Base-by-base conservation (phyloP, 352 stramenopile species). In the Phytophthora boehmeriae region DNA sequence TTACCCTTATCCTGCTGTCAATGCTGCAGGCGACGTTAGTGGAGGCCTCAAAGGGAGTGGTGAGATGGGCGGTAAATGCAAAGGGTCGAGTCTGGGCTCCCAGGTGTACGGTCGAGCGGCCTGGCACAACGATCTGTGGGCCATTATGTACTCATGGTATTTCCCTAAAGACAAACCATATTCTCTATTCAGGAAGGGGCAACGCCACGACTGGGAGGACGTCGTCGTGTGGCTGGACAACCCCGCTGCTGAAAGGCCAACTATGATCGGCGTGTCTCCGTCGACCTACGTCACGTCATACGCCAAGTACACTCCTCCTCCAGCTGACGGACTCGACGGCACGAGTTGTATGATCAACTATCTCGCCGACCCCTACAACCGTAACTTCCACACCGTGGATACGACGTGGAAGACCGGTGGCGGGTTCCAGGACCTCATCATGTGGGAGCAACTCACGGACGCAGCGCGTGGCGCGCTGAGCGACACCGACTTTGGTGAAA, bases 131-230 rank as follows among this genome's bases (percentile, higher is more conserved):
- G 45, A 44, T 11, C 8, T 51, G n/a, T 63, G 50, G 44, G 63
- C 54, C 19, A 56, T 71, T 60, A 71, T 66, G 43, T 66, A 71
- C 54, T 47, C 65, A 30, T 78, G 69, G 69, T 80, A 80, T 59
- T 72, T 80, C 55, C 67, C 69, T n/a, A 80, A 80, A 57, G 62
- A 80, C 49, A 65, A 54, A 36, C 55, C 46, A n/a, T 50, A 25
- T 20, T 32, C 64, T 10, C 48, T 56, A 17, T 54, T 68, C 19
- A 36, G 19, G 1, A 41, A 71, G 22, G 66, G 71, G 2, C 49
- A 71, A 28, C 66, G 63, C 38, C 67, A 80, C 42, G 57, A 72
- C 27, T 76, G 63, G 67, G 63, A 62, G 20, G 66, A 69, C 52
- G 43, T 72, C 34, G 50, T 76, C 1, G 55, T 80, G 28, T 80